Conservation (phyloP, 495 filamentous ascomycete species). For the Daldinia loculata region DNA sequence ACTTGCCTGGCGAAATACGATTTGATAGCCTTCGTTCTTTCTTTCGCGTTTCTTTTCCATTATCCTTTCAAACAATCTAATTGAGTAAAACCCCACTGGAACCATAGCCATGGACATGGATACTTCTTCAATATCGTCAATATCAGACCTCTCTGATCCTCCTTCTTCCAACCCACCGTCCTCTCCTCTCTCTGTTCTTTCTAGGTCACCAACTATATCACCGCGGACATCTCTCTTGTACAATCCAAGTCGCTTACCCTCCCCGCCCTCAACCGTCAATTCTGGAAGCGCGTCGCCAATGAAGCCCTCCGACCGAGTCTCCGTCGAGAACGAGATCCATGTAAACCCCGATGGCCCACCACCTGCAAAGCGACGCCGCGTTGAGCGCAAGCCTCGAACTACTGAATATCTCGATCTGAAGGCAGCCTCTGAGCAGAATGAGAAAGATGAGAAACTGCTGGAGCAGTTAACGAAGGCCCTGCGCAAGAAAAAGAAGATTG, state of each 20-base stretch:
- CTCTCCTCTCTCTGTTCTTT: conserved; percentile 60
- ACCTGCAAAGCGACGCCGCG: conserved; percentile 77
- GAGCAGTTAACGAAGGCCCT: conserved; percentile 77
- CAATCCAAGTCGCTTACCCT: conserved; percentile 39
- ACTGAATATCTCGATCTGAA: conserved; percentile 80
- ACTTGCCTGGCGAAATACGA: not conserved
- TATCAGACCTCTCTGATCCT: conserved; percentile 43
- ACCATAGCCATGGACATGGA: conserved; percentile 33
- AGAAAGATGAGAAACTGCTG: conserved; percentile 61
- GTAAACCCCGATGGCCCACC: conserved; percentile 68
- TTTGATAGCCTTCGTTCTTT: not conserved
- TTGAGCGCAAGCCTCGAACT: conserved; percentile 73
- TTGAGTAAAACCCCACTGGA: conserved; percentile 7
- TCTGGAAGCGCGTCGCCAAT: conserved; percentile 55
- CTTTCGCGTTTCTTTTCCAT: not conserved
- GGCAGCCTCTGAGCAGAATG: conserved; percentile 53
- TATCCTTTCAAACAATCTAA: conserved; percentile 6
- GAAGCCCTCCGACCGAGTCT: conserved; percentile 47
- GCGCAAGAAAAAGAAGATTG: conserved; percentile 90
- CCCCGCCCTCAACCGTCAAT: conserved; percentile 58
- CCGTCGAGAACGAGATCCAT: conserved; percentile 51
- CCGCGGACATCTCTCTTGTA: conserved; percentile 39
- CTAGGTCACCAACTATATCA: conserved; percentile 62
- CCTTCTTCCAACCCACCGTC: conserved; percentile 53
- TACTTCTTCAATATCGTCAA: conserved; percentile 38